A percentile compares a stretch with the other conserved stretches of the same genome.
Evolutionary conservation across 139 green algal genomes (phyloP).

Genomic region (Chlamydomonas sphaeroides): DNA sequence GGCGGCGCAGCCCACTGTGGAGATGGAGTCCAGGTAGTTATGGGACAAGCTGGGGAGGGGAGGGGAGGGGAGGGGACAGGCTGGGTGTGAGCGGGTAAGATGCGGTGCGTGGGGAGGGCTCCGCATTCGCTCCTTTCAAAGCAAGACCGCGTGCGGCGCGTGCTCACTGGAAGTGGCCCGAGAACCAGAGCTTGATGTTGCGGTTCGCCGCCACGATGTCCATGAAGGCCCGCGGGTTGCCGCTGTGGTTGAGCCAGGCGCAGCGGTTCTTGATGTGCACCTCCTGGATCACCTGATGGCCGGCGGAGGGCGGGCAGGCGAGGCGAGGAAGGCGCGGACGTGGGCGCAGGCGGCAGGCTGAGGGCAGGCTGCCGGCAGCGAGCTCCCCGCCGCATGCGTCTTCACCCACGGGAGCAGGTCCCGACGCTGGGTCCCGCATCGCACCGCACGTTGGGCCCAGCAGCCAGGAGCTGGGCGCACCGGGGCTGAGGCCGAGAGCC

Average conservation of each 20-base stretch:
- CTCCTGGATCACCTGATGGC: slow-evolving; percentile 69
- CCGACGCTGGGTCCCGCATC: too few relatives aligned
- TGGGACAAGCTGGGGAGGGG: slow-evolving; percentile 84
- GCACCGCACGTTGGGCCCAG: too few relatives aligned
- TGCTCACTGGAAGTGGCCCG: too few relatives aligned
- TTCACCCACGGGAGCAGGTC: too few relatives aligned
- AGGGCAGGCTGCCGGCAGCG: background rate
- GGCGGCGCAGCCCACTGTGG: slow-evolving; percentile 64
- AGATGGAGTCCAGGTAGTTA: slow-evolving; percentile 81
- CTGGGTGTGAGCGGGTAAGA: background rate
- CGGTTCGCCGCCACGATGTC: slow-evolving; percentile 45
- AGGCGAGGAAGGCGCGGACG: background rate
- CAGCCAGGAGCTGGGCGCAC: too few relatives aligned
- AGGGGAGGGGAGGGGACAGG: slow-evolving; percentile 59
- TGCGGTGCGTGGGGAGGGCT: too few relatives aligned
- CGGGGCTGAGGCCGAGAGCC: too few relatives aligned
- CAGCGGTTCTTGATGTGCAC: slow-evolving; percentile 91
- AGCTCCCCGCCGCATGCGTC: too few relatives aligned
- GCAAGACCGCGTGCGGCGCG: too few relatives aligned
- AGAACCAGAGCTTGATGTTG: slow-evolving; percentile 40
- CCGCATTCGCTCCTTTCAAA: too few relatives aligned
- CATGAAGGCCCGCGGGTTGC: slow-evolving; percentile 70
- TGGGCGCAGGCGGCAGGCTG: too few relatives aligned
- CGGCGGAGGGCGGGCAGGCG: background rate
- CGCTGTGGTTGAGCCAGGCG: slow-evolving; percentile 68